phyloP scores from a whole-genome alignment of 1,284 basidiomycete species.

The Porodaedalea pini region DNA sequence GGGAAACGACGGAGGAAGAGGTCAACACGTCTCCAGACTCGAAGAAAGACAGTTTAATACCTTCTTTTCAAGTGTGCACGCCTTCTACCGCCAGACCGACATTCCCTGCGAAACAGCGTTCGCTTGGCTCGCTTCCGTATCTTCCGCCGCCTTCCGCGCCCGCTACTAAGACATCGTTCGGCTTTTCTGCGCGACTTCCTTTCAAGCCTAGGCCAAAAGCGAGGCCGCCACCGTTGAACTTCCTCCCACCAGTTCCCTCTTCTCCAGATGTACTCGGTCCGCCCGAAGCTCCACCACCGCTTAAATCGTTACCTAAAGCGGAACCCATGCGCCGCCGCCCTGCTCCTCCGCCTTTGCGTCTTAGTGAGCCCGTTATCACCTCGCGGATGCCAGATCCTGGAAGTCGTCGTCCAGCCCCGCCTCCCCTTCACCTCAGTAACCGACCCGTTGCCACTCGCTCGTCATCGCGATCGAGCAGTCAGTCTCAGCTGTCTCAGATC shows the following conservation, averaged over 20 bases:
- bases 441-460: conserved; percentile 23
- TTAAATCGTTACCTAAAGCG: conserved; percentile 21
- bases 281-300: conserved; percentile 29
- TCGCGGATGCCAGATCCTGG: conserved; percentile 1
- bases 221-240: conserved; percentile 53
- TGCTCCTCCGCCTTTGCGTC: conserved; percentile 23
- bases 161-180: conserved; percentile 45
- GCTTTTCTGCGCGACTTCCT: conserved; percentile 36
- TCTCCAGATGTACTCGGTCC: conserved; percentile 55
- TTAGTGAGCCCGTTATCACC: conserved; percentile 24
- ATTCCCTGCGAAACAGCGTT: conserved; percentile 10
- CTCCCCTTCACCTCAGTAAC: conserved; percentile 27
- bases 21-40: conserved; percentile 45
- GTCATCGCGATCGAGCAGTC: conserved; percentile 17
- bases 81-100: conserved; percentile 31
- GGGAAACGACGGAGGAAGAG: conserved; percentile 31
- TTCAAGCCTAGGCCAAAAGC: conserved; percentile 38
- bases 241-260: conserved; percentile 66
- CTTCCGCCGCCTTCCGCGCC: conserved; percentile 38
- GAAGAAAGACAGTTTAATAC: conserved; percentile 29
- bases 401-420: conserved; percentile 18
- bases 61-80: conserved; percentile 13
- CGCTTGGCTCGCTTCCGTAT: not conserved
- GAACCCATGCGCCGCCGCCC: conserved; percentile 16
- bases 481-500: conserved; percentile 19